Evolutionary conservation across 345 rosid genomes (phyloP), one percentile per base, ranked within the genome.

Genomic region (Cochlearia excelsa): DNA sequence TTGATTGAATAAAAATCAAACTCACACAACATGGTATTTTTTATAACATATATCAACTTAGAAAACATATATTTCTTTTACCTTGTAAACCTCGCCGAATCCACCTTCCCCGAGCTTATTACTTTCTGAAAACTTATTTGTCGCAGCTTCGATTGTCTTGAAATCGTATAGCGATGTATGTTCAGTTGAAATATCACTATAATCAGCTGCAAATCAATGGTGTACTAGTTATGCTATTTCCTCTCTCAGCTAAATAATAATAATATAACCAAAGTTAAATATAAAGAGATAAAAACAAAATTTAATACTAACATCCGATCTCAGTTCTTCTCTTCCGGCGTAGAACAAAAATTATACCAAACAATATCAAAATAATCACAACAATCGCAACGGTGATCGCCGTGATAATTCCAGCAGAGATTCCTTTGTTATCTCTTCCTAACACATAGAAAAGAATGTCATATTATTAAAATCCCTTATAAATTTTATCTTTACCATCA

Each of bases 81-180:
- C 86, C 84, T 73, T 77, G 74, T 69, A 82, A 68, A 87, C 88
- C 29, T 54, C 80, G 3, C 86, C 81, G 30, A 84, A 84, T 51
- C 88, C 90, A 30, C 90, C 95, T 63, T 61, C 67, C 6, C 95
- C 90, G 29, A 84, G 63, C 55, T 73, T 79, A 49, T 82, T 80
- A 5, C 62, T 54, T 5, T 9, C 40, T 2, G 86, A 73, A 68
- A 84, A 84, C 3, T 72, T 61, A 3, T 75, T 40, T 10, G 84
- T 80, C 2, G 88, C 85, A 26, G 50, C 66, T 77, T 72, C 55
- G 29, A 84, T 69, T 2, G 73, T 59, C 9, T 23, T 59, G 1
- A 81, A 62, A 47, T 76, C 80, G 1, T 41, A 73, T 59, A 79
- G 82, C 56, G 78, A 43, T 5, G 81, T 70, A 11, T 75, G 75